Base-by-base conservation (phyloP, 176 grass and related monocot species). In the Puccinellia tenuiflora region DNA sequence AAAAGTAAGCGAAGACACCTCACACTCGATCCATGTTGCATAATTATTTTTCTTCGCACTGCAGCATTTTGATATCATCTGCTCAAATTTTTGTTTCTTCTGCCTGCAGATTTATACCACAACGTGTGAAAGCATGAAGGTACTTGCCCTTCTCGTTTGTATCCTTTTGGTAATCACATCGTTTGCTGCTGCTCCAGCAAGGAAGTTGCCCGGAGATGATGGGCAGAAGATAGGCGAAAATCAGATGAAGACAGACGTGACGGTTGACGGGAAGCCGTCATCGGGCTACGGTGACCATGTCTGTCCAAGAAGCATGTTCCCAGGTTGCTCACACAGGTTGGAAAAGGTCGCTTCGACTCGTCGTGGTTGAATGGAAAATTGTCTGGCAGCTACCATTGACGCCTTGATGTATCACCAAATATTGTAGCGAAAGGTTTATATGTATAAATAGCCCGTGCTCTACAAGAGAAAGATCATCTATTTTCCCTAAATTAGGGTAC, bases 251-350 rank as follows among this genome's bases (percentile, higher is more conserved):
- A 20, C 1, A 34, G 61, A 1, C 9, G 38, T 79, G 48, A 11
- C 45, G 1, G 7, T 73, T 7, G 34, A 72, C 10, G 74, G 80
- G 4, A 52, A 4, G 33, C 55, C 65, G 9, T 63, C 65, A 26
- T 28, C 80, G 1, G 85, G 86, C 33, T 25, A 63, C 28, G 86
- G 86, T 22, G 53, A 84, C 2, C 86, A 88, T 43, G 45, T 34
- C 34, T 88, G 86, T 75, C 54, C 42, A 1, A 42, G 65, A 54
- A 25, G 1, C 53, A 20, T 25, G 33, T 79, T 33, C 29, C 79
- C 79, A 3, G 46, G 5, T 13, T 88, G 86, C 65, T 39, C 33
- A 7, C 21, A 76, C 11, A 64, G 9, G 43, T 18, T 78, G 64
- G 66, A 45, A 26, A n/a, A 46, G 18, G 5, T 48, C 7, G 11